Evolutionary conservation across 768 basidiomycete species (phyloP), one percentile per base, ranked within the genome.

Genomic region (Psilocybe sp.): DNA sequence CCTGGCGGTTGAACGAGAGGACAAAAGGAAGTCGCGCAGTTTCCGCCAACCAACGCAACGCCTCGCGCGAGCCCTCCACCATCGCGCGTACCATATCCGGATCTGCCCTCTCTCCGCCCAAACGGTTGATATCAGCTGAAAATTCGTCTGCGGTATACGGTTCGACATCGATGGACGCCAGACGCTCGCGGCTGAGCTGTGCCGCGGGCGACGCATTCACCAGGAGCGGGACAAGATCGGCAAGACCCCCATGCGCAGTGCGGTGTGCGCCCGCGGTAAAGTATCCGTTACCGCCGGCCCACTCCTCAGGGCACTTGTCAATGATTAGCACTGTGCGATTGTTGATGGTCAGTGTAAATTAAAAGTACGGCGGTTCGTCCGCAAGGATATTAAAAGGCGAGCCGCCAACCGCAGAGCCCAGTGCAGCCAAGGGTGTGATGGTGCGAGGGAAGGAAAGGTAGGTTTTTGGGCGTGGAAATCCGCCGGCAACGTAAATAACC

Each of bases 201-300:
- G 38, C 15, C 13, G 34, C 5, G 15, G 49, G 35, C 15, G 49
- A 50, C 4, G 39, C 49, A 16, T 50, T 79, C 43, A 59, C 64
- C 16, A 86, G 76, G 51, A 85, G 63, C 3, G 77, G 67, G 18
- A 85, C 71, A 33, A 87, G 72, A 63, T 86, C 84, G 3, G 65
- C 54, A n/a, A 87, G 69, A 1, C 85, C 86, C 13, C 52, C 67
- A 56, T 87, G 85, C 3, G 77, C 80, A 10, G 80, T 85, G 46
- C 85, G 80, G 58, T 80, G 74, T 6, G 84, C 82, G 16, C 85
- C 85, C 9, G 84, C 84, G 28, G 85, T 86, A 67, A 87, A 87
- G 65, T 80, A 85, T 14, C 84, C 81, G 57, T 89, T 87, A 14
- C 85, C 86, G 4, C 86, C 86, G 3, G 64, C 75, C 85, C 85